Conservation (phyloP, 129 eudicot genomes). For the Artemisia annua region DNA sequence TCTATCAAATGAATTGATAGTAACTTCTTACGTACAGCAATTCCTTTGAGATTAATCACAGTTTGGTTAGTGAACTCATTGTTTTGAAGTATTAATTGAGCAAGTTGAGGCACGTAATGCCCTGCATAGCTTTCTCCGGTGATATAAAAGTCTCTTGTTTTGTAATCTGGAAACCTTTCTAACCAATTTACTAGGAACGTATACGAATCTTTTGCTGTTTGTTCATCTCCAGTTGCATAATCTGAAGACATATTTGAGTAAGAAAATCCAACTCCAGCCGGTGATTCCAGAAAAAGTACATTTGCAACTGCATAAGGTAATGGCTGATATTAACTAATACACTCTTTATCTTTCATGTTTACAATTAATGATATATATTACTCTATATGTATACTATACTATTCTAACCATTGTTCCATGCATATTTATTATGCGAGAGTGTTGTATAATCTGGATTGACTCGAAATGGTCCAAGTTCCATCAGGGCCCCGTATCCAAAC, state of each 20-base stretch:
- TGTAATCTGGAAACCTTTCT: constrained; percentile 61
- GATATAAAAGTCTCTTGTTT: constrained; percentile 53
- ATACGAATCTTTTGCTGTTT: constrained; percentile 56
- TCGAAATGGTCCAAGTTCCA: constrained; percentile 61
- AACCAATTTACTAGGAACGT: constrained; percentile 59
- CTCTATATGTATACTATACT: too few relatives aligned
- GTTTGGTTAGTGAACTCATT: constrained; percentile 65
- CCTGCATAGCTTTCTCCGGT: constrained; percentile 71
- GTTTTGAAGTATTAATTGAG: constrained; percentile 52
- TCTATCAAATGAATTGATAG: neutral
- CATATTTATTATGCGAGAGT: constrained; percentile 41
- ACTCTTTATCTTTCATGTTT: neutral
- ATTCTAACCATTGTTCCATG: constrained; percentile 55
- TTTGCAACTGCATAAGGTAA: constrained; percentile 53
- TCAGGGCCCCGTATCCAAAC: constrained; percentile 53
- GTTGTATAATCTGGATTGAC: constrained; percentile 51
- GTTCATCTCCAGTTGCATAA: constrained; percentile 40
- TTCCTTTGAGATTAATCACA: constrained; percentile 61
- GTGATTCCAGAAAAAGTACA: constrained; percentile 61
- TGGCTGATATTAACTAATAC: neutral
- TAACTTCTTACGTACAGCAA: constrained; percentile 49
- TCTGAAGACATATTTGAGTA: constrained; percentile 57
- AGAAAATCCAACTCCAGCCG: constrained; percentile 72
- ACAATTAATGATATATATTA: too few relatives aligned
- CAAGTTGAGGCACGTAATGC: constrained; percentile 66